phyloP scores from a whole-genome alignment of 768 basidiomycete genomes.

The Termitomyces sp. region DNA sequence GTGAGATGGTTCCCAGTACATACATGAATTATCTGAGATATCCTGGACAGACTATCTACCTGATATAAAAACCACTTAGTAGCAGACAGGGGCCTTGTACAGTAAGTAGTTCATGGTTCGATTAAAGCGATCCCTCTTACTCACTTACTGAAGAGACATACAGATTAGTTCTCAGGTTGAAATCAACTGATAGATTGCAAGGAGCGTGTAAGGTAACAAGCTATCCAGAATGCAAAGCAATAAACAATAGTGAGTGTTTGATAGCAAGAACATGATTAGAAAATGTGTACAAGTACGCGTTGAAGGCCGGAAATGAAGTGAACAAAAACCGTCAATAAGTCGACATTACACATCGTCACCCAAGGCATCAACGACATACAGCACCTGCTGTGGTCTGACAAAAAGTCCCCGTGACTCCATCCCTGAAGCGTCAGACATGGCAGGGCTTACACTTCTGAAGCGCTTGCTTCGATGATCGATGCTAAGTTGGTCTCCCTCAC shows the following conservation, averaged over 20 bases:
- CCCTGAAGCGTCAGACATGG: conserved; percentile 49
- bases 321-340: neutral
- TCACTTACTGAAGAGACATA: too few relatives aligned
- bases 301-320: neutral
- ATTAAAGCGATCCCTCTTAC: too few relatives aligned
- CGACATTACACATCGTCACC: conserved; percentile 54
- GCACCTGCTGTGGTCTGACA: conserved; percentile 81
- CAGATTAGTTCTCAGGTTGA: too few relatives aligned
- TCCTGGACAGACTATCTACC: too few relatives aligned
- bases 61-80: too few relatives aligned
- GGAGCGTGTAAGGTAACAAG: too few relatives aligned
- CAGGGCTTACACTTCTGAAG: conserved; percentile 73
- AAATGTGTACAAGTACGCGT: conserved; percentile 1
- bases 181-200: too few relatives aligned
- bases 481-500: conserved; percentile 43
- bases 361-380: conserved; percentile 85
- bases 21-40: too few relatives aligned
- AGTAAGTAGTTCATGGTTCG: too few relatives aligned
- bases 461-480: conserved; percentile 58
- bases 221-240: too few relatives aligned
- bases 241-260: neutral
- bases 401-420: conserved; percentile 73
- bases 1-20: too few relatives aligned
- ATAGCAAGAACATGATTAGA: conserved; percentile 8
- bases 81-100: too few relatives aligned